phyloP scores from a whole-genome alignment of 2,329 filamentous ascomycete species.

The Teratosphaeria gauchensis region DNA sequence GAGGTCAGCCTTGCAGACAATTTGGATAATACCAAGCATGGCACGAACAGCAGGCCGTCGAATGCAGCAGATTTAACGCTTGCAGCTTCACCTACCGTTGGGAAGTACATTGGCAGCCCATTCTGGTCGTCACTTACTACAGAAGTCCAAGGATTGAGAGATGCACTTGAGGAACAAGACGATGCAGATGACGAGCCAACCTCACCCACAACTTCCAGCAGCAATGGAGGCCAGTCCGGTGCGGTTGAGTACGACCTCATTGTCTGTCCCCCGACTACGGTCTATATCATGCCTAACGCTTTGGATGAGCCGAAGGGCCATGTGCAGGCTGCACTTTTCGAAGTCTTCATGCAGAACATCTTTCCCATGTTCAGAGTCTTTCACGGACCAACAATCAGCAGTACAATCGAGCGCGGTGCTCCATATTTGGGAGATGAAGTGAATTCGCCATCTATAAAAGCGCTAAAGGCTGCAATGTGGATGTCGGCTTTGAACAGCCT shows the following conservation, averaged over 20 bases:
- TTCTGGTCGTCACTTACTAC: conserved; percentile 24
- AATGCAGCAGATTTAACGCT: neutral
- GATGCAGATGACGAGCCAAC: conserved; percentile 13
- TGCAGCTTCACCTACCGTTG: conserved; percentile 8
- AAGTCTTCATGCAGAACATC: conserved; percentile 18
- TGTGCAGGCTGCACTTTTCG: conserved; percentile 11
- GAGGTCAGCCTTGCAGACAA: conserved; percentile 10
- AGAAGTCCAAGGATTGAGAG: conserved; percentile 23
- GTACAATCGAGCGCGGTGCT: conserved; percentile 13
- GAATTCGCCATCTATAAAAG: conserved; percentile 15
- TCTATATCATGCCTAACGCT: conserved; percentile 26
- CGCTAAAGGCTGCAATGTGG: conserved; percentile 21
- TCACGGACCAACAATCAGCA: conserved; percentile 18
- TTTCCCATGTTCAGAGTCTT: conserved; percentile 22
- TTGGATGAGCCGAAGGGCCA: conserved; percentile 14
- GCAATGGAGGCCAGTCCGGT: conserved; percentile 2
- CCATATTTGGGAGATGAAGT: conserved; percentile 18
- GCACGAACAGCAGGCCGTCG: neutral
- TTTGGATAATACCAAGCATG: neutral
- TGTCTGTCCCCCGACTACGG: conserved; percentile 20
- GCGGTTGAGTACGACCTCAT: conserved; percentile 19
- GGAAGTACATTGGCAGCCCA: conserved; percentile 20
- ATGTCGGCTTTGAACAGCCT: conserved; percentile 24
- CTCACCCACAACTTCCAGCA: conserved; percentile 10
- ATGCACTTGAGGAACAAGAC: conserved; percentile 23